Evolutionary conservation across 2,329 filamentous ascomycete genomes (phyloP).

Genomic region (Tolypocladium tundrense): DNA sequence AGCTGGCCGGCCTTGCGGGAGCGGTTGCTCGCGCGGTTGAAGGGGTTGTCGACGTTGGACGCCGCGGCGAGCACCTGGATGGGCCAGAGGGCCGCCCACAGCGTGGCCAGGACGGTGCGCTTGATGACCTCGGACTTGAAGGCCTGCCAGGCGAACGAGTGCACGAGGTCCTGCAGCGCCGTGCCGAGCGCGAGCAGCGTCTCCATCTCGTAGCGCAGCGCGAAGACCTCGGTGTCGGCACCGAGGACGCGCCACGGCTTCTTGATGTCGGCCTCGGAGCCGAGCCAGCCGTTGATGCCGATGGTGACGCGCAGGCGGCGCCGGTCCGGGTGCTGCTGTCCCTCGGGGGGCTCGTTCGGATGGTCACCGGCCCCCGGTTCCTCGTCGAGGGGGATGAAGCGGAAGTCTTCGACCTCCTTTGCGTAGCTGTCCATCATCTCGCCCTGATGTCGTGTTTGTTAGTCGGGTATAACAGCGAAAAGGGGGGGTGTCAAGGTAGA

Average conservation of each 20-base stretch:
- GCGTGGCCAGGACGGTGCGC: slow-evolving; percentile 56
- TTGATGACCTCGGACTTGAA: slow-evolving; percentile 68
- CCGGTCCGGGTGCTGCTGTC: slow-evolving; percentile 15
- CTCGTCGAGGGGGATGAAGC: slow-evolving; percentile 62
- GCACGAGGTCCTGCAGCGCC: slow-evolving; percentile 60
- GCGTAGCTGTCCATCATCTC: slow-evolving; percentile 84
- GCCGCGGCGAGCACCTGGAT: slow-evolving; percentile 56
- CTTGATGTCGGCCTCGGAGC: slow-evolving; percentile 61
- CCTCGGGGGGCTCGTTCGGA: not conserved
- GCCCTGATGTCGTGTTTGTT: slow-evolving; percentile 33
- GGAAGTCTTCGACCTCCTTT: slow-evolving; percentile 71
- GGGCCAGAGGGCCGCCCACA: slow-evolving; percentile 62
- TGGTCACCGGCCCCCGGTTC: slow-evolving; percentile 21
- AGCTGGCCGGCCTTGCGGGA: slow-evolving; percentile 73
- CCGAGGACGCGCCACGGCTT: slow-evolving; percentile 71
- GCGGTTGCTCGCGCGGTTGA: slow-evolving; percentile 63
- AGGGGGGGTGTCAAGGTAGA: not conserved
- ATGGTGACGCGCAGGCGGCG: slow-evolving; percentile 68
- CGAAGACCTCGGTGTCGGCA: slow-evolving; percentile 68
- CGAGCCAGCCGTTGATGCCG: slow-evolving; percentile 80
- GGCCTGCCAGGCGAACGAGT: slow-evolving; percentile 63
- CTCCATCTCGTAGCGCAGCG: slow-evolving; percentile 72
- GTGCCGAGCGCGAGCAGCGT: slow-evolving; percentile 67
- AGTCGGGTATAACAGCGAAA: not conserved
- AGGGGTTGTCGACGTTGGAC: slow-evolving; percentile 69